Evolutionary conservation across 805 yeast species (phyloP).

Genomic region (Brettanomyces sp.): DNA sequence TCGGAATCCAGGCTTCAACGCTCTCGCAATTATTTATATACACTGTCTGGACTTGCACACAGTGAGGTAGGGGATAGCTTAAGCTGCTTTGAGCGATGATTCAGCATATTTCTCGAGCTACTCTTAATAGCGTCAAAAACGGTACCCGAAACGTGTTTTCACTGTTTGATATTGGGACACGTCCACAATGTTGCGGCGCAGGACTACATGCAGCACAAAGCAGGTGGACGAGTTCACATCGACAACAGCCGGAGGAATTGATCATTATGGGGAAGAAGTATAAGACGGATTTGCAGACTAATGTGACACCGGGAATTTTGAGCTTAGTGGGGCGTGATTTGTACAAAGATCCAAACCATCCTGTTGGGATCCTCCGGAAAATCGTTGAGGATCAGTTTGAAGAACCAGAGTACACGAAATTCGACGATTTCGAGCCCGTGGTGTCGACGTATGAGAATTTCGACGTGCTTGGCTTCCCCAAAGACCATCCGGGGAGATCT

Average conservation of each 20-base stretch:
- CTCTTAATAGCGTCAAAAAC: too few relatives aligned
- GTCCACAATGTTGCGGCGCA: too few relatives aligned
- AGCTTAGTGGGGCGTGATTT: slow-evolving; percentile 61
- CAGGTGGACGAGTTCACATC: background rate
- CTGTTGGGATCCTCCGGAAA: slow-evolving; percentile 75
- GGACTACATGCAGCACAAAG: too few relatives aligned
- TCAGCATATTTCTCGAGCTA: too few relatives aligned
- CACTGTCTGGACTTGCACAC: too few relatives aligned
- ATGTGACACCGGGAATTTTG: slow-evolving; percentile 68
- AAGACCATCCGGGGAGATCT: slow-evolving; percentile 88
- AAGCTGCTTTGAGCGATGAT: too few relatives aligned
- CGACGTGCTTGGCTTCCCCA: slow-evolving; percentile 85
- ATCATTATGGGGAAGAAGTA: slow-evolving; percentile 41
- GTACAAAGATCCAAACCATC: slow-evolving; percentile 71
- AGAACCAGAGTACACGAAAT: slow-evolving; percentile 64
- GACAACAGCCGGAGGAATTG: background rate
- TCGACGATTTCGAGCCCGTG: slow-evolving; percentile 72
- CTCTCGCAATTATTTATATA: too few relatives aligned
- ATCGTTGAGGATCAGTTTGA: slow-evolving; percentile 62
- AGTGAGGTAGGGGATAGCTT: too few relatives aligned
- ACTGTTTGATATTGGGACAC: too few relatives aligned
- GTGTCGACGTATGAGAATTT: slow-evolving; percentile 81
- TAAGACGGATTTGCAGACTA: slow-evolving; percentile 71
- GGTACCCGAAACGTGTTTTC: too few relatives aligned
- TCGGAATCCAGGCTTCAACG: too few relatives aligned